Evolutionary conservation across 805 yeast genomes (phyloP).

Genomic region (Zygosaccharomyces kombuchaensis): DNA sequence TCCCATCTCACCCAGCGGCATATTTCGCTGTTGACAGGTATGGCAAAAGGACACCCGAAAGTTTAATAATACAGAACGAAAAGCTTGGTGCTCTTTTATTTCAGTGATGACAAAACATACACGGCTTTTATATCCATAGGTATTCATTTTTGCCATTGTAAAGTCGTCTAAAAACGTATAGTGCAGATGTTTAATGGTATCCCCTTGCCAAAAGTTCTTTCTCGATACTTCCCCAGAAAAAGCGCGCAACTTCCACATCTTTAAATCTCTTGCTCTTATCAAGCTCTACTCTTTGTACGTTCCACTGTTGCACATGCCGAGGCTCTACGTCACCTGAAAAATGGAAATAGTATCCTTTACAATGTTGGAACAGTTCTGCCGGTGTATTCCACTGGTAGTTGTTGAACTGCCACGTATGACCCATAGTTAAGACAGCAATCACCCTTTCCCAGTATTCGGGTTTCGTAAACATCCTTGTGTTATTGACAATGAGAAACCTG

Average conservation of each 20-base stretch:
- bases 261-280: conserved; percentile 82
- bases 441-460: conserved; percentile 99
- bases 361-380: conserved; percentile 70
- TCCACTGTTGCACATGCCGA: conserved; percentile 75
- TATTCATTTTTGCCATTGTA: background rate
- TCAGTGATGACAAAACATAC: no score
- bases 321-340: conserved; percentile 81
- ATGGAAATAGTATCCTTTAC: conserved; percentile 74
- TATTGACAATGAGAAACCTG: conserved; percentile 66
- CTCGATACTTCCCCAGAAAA: conserved; percentile 82
- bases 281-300: conserved; percentile 69
- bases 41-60: no score
- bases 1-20: no score
- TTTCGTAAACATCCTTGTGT: conserved; percentile 79
- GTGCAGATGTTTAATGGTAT: conserved; percentile 30
- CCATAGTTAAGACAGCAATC: conserved; percentile 92
- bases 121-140: background rate
- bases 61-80: no score
- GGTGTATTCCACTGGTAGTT: conserved; percentile 83
- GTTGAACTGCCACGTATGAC: conserved; percentile 95
- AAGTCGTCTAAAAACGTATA: background rate
- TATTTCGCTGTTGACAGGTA: no score
- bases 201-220: conserved; percentile 67
- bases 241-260: conserved; percentile 81
- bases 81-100: no score